phyloP scores from a whole-genome alignment of 306 rosid species.

The Fagus crenata region DNA sequence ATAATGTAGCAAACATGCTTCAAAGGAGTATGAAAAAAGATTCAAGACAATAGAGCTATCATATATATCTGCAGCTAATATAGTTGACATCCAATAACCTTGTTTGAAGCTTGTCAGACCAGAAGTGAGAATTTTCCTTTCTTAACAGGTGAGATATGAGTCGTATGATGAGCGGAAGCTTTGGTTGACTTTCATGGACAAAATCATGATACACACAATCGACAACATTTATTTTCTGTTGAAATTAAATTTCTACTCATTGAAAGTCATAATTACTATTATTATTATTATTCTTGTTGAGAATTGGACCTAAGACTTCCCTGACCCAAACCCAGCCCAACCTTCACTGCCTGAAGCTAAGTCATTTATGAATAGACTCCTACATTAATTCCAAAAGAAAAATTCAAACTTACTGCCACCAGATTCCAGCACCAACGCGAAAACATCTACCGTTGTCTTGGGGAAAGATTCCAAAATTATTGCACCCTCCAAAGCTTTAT shows the following conservation, averaged over 20 bases:
- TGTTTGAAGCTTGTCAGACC: background rate
- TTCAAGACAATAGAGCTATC: background rate
- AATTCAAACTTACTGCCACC: constrained; percentile 77
- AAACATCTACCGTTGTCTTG: constrained; percentile 93
- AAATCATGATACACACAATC: background rate
- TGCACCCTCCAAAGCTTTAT: constrained; percentile 93
- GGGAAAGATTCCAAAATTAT: constrained; percentile 84
- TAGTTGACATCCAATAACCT: background rate
- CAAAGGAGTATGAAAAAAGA: background rate
- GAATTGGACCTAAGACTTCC: too few species aligned
- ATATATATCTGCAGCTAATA: background rate
- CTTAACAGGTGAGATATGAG: background rate
- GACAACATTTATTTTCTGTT: background rate
- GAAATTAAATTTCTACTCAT: background rate
- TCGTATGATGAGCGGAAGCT: background rate
- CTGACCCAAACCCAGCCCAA: too few species aligned
- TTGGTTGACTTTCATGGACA: background rate
- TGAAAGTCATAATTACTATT: background rate
- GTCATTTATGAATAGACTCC: too few species aligned
- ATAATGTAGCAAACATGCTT: background rate
- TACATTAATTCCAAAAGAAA: constrained; percentile 18
- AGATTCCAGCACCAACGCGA: constrained; percentile 94
- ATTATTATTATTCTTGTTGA: too few species aligned
- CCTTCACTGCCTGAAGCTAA: too few species aligned
- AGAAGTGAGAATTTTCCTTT: background rate